phyloP scores from a whole-genome alignment of 371 early-diverging fungal species.

The Amoeboaphelidium protococcarum region DNA sequence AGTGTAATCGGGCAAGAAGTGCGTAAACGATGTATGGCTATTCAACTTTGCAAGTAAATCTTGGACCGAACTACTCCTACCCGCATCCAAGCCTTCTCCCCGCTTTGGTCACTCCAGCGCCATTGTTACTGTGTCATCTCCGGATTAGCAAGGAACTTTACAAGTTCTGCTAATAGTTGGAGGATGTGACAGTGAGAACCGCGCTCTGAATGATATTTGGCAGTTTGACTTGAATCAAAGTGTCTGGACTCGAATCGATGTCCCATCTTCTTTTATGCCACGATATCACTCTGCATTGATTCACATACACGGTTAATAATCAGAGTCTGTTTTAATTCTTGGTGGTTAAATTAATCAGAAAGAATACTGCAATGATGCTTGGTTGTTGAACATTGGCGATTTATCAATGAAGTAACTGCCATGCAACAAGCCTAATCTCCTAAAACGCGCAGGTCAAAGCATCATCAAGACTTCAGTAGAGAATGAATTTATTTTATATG shows the following conservation, averaged over 20 bases:
- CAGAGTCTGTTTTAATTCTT: neutral
- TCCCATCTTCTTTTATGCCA: too few relatives aligned
- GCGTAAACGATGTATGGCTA: neutral
- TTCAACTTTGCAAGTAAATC: neutral
- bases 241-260: too few relatives aligned
- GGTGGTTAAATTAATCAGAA: neutral
- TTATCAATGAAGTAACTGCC: neutral
- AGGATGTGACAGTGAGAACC: too few relatives aligned
- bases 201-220: too few relatives aligned
- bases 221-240: too few relatives aligned
- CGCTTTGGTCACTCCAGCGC: too few relatives aligned
- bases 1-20: neutral
- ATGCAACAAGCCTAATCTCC: neutral
- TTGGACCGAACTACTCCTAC: neutral
- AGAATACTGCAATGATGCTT: neutral
- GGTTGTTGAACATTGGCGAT: neutral
- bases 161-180: too few relatives aligned
- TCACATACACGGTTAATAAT: too few relatives aligned
- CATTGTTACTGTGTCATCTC: too few relatives aligned
- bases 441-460: neutral
- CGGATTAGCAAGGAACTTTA: too few relatives aligned
- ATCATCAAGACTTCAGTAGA: neutral
- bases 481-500: neutral
- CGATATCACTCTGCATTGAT: too few relatives aligned
- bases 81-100: neutral